Percentiles rank a stretch among this genome's conserved stretches.
These are phyloP conservation scores for Nigrograna mackinnonii DNA, from an alignment of 2,329 filamentous ascomycete species.

Conservation along the genomic window DNA sequence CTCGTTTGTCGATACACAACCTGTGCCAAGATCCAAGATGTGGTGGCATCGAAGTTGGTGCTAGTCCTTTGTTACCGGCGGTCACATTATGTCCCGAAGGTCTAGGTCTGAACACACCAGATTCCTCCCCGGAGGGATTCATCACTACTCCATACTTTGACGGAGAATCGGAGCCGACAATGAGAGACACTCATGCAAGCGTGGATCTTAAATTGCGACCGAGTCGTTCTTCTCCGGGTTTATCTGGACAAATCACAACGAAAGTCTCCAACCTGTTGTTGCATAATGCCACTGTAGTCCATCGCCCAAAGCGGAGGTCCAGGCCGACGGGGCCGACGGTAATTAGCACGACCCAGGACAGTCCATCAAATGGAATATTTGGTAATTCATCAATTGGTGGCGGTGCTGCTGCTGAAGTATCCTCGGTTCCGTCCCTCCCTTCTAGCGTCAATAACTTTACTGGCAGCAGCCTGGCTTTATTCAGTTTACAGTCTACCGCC, in stretches of 20 bases:
- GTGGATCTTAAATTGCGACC: constrained; percentile 18
- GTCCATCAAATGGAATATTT: not conserved
- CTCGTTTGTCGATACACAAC: not conserved
- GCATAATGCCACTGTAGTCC: constrained; percentile 34
- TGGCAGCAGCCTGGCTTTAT: constrained; percentile 27
- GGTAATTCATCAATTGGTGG: constrained; percentile 2
- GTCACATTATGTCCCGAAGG: not conserved
- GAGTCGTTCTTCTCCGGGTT: constrained; percentile 31
- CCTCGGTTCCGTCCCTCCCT: constrained; percentile 26
- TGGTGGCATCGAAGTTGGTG: not conserved
- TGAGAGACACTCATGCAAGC: constrained; percentile 13
- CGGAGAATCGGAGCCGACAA: constrained; percentile 36
- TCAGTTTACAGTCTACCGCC: constrained; percentile 35
- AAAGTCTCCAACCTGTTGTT: constrained; percentile 29
- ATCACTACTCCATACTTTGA: constrained; percentile 32
- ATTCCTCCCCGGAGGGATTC: constrained; percentile 25
- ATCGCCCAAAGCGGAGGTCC: constrained; percentile 30
- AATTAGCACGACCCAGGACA: constrained; percentile 8
- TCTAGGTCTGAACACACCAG: constrained; percentile 7
- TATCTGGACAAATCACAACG: constrained; percentile 27
- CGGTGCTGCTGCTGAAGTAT: constrained; percentile 15
- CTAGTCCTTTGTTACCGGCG: not conserved
- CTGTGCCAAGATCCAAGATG: not conserved
- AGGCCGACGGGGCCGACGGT: constrained; percentile 27
- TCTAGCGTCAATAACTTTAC: constrained; percentile 29